Conservation (phyloP, 768 basidiomycete species). For the Tylopilus subfusipes region DNA sequence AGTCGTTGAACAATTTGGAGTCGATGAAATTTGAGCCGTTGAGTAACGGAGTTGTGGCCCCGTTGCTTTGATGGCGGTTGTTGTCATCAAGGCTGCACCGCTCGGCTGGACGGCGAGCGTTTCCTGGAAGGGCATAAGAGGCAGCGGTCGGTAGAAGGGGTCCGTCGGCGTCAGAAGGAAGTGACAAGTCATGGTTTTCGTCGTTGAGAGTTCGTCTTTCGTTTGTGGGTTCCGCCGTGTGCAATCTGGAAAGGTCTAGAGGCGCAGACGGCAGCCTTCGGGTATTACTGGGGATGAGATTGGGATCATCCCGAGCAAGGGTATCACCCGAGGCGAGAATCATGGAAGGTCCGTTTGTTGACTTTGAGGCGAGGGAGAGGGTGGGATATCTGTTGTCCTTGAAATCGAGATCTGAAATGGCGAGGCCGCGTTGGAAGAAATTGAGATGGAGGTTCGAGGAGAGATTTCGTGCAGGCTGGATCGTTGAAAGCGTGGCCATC, state of each 20-base stretch:
- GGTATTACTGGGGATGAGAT: conserved; percentile 7
- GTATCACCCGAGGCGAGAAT: conserved; percentile 27
- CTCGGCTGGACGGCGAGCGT: conserved; percentile 46
- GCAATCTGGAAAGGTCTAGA: conserved; percentile 13
- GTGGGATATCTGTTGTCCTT: conserved; percentile 59
- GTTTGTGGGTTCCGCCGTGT: conserved; percentile 13
- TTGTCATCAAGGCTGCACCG: conserved; percentile 51
- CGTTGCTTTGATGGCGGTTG: conserved; percentile 26
- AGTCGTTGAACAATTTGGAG: conserved; percentile 27
- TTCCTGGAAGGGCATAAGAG: conserved; percentile 46
- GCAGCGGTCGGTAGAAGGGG: conserved; percentile 32
- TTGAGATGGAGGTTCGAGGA: conserved; percentile 35
- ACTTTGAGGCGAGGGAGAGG: conserved; percentile 25
- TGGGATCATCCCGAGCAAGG: conserved; percentile 22
- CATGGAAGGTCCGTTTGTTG: conserved; percentile 28
- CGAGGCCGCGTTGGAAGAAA: conserved; percentile 50
- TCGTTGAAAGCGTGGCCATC: conserved; percentile 48
- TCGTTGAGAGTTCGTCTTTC: conserved; percentile 26
- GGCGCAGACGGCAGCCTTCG: conserved; percentile 13
- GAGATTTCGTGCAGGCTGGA: conserved; percentile 40
- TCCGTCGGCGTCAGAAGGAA: conserved; percentile 12
- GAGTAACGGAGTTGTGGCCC: conserved; percentile 17
- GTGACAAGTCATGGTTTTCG: conserved; percentile 18
- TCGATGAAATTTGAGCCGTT: conserved; percentile 27
- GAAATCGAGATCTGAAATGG: conserved; percentile 58